These are phyloP conservation scores for Termitomyces sp. DNA, from an alignment of 768 basidiomycete species.

Conservation along the genomic window DNA sequence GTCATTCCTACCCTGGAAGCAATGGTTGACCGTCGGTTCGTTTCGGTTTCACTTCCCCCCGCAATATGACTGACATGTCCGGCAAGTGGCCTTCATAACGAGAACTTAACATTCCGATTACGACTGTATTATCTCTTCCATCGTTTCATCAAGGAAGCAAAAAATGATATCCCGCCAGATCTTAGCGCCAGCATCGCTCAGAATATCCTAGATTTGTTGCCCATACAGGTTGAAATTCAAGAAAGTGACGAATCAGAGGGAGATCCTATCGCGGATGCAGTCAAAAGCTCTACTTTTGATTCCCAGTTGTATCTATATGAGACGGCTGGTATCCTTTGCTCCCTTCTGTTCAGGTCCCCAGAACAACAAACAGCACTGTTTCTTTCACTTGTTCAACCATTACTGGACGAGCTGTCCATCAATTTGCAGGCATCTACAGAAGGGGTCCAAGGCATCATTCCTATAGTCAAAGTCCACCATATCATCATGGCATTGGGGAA, in stretches of 20 bases:
- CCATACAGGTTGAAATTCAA: slow-evolving; percentile 71
- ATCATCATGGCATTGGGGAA: slow-evolving; percentile 92
- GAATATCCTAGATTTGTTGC: slow-evolving; percentile 70
- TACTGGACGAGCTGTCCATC: slow-evolving; percentile 66
- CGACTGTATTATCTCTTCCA: slow-evolving; percentile 91
- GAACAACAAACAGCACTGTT: slow-evolving; percentile 66
- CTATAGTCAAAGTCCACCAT: slow-evolving; percentile 89
- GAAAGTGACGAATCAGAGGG: slow-evolving; percentile 68
- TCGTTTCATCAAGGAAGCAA: slow-evolving; percentile 82
- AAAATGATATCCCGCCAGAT: slow-evolving; percentile 69
- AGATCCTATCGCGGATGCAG: slow-evolving; percentile 76
- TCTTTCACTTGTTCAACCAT: slow-evolving; percentile 75
- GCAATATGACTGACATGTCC: background rate
- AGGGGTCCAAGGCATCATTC: slow-evolving; percentile 59
- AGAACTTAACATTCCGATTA: slow-evolving; percentile 60
- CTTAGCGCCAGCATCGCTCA: slow-evolving; percentile 69
- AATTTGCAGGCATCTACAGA: slow-evolving; percentile 53
- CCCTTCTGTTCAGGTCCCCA: slow-evolving; percentile 61
- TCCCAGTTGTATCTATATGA: slow-evolving; percentile 95
- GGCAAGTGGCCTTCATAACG: slow-evolving; percentile 80
- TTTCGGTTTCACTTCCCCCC: slow-evolving; percentile 2
- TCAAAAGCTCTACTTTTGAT: slow-evolving; percentile 73
- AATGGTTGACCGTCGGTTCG: slow-evolving; percentile 80
- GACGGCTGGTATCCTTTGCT: slow-evolving; percentile 79
- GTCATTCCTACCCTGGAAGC: slow-evolving; percentile 85